phyloP scores from a whole-genome alignment of 164 flowering plant species.

The grape (Vitis vinifera) region DNA sequence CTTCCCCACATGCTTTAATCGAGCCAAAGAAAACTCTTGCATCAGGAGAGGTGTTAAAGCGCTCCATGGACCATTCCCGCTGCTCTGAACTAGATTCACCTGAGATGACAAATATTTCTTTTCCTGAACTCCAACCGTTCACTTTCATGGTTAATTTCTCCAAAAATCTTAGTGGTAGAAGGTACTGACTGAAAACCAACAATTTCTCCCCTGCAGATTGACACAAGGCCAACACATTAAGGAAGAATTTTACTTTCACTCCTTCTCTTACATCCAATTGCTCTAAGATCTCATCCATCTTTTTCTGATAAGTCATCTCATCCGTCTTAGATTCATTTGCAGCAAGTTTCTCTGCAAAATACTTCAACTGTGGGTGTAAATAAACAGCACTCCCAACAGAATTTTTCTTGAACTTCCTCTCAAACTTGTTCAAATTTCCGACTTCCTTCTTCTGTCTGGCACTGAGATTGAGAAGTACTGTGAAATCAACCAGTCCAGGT shows the following conservation, averaged over 20 bases:
- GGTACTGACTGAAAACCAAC: conserved; percentile 85
- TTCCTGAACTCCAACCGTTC: conserved; percentile 68
- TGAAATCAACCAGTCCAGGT: conserved; percentile 83
- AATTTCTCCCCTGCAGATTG: conserved; percentile 78
- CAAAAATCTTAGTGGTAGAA: conserved; percentile 74
- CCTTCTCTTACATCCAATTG: conserved; percentile 64
- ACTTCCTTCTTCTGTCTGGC: conserved; percentile 45
- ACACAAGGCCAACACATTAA: conserved; percentile 58
- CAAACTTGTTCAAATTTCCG: conserved; percentile 35
- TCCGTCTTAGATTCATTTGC: conserved; percentile 27
- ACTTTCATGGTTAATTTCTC: conserved; percentile 50
- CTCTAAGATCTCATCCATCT: conserved; percentile 40
- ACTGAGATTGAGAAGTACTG: conserved; percentile 60
- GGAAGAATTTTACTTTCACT: conserved; percentile 82
- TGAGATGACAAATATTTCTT: conserved; percentile 64
- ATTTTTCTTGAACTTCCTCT: conserved; percentile 49
- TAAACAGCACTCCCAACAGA: conserved; percentile 67
- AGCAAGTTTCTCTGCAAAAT: conserved; percentile 31
- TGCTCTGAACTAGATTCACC: conserved; percentile 69
- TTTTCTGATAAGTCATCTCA: conserved; percentile 15
- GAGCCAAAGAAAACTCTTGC: conserved; percentile 88
- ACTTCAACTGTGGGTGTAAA: conserved; percentile 64
- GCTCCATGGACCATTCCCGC: conserved; percentile 65
- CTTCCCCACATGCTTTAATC: conserved; percentile 93
- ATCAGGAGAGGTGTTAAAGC: conserved; percentile 68